phyloP scores from a whole-genome alignment of 805 yeast genomes.

The Saccharomycopsis fibuligera region DNA sequence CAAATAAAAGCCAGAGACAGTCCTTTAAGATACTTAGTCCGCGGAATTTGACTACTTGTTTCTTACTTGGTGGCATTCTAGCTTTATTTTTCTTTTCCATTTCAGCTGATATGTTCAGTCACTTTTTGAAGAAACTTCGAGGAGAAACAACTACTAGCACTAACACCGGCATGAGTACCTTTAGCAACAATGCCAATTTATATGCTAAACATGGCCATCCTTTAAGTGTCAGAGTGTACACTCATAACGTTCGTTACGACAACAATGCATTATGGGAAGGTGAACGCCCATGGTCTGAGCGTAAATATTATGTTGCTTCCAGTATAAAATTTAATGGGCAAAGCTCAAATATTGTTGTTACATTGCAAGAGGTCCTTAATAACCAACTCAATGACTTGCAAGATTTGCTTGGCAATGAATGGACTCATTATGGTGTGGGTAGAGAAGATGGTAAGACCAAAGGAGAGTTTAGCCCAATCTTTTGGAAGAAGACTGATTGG shows the following conservation, averaged over 20 bases:
- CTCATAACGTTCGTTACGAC: slow-evolving; percentile 42
- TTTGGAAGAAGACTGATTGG: slow-evolving; percentile 35
- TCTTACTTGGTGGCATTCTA: too few relatives aligned
- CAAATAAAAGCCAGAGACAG: too few relatives aligned
- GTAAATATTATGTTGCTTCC: slow-evolving; percentile 34
- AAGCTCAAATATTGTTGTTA: slow-evolving; percentile 32
- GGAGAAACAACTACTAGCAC: too few relatives aligned
- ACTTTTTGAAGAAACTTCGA: too few relatives aligned
- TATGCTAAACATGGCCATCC: not conserved
- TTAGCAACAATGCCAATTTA: too few relatives aligned
- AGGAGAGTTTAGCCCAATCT: slow-evolving; percentile 49
- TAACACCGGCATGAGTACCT: too few relatives aligned
- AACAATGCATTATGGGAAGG: slow-evolving; percentile 30
- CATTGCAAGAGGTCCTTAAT: slow-evolving; percentile 43
- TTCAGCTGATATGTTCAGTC: too few relatives aligned
- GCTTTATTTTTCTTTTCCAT: too few relatives aligned
- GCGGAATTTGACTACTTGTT: too few relatives aligned
- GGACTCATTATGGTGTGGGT: slow-evolving; percentile 45
- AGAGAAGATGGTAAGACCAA: slow-evolving; percentile 43
- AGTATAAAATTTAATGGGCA: slow-evolving; percentile 35
- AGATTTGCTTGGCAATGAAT: slow-evolving; percentile 30
- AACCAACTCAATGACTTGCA: slow-evolving; percentile 42
- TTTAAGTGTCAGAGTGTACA: slow-evolving; percentile 26
- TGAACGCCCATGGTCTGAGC: slow-evolving; percentile 41
- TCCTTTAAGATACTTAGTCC: too few relatives aligned